Evolutionary conservation across 345 rosid species (phyloP).

Genomic region (Lagerstroemia speciosa): DNA sequence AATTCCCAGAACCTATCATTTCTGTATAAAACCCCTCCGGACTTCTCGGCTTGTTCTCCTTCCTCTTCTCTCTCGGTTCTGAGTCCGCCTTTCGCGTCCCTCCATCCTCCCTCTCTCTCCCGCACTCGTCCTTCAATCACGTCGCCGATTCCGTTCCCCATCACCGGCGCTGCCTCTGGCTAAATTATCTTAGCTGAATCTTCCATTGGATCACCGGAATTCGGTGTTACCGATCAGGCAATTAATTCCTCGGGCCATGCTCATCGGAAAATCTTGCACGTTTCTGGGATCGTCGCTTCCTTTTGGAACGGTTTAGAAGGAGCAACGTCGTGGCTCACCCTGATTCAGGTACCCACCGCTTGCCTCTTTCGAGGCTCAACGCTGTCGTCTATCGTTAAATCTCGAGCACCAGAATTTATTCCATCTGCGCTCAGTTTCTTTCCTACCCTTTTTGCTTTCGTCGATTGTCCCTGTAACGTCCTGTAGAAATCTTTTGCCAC

Average conservation of each 20-base stretch:
- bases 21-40: constrained; percentile 54
- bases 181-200: not conserved
- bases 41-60: constrained; percentile 22
- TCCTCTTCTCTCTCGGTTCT: constrained; percentile 4
- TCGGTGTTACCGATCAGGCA: too few relatives aligned
- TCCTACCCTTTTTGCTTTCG: not conserved
- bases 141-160: not conserved
- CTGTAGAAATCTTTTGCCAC: too few relatives aligned
- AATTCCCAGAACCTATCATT: too few relatives aligned
- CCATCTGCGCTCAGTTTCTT: not conserved
- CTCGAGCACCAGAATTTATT: not conserved
- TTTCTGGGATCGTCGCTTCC: too few relatives aligned
- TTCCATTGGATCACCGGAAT: not conserved
- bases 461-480: not conserved
- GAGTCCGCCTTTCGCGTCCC: constrained; percentile 17
- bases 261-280: not conserved
- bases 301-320: too few relatives aligned
- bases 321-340: too few relatives aligned
- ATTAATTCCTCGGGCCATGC: not conserved
- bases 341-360: not conserved
- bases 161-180: not conserved
- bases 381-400: not conserved
- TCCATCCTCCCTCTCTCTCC: not conserved
- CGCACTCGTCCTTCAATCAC: not conserved
- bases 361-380: not conserved